phyloP scores from a whole-genome alignment of 768 basidiomycete species.

The Pholiota conissans region DNA sequence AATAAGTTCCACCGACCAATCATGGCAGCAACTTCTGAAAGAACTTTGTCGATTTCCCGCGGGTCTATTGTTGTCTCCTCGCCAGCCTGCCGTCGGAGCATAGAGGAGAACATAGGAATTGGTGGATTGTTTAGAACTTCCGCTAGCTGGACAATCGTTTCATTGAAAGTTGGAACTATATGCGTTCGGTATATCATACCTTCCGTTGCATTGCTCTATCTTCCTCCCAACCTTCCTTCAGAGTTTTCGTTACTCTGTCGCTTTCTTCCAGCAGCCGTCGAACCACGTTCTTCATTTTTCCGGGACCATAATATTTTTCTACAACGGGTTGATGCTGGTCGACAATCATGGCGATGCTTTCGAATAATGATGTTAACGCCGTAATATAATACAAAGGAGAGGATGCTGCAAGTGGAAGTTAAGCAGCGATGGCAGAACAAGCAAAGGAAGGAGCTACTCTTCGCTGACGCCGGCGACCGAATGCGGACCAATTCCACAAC shows the following conservation, averaged over 20 bases:
- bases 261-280: constrained; percentile 79
- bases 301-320: constrained; percentile 94
- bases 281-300: constrained; percentile 84
- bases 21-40: constrained; percentile 90
- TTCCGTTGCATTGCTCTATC: constrained; percentile 83
- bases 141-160: constrained; percentile 34
- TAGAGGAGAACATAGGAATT: constrained; percentile 29
- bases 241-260: constrained; percentile 75
- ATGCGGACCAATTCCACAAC: constrained; percentile 88
- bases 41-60: constrained; percentile 85
- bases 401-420: constrained; percentile 56
- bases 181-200: constrained; percentile 35
- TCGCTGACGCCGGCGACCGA: constrained; percentile 74
- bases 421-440: constrained; percentile 3
- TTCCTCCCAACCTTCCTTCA: constrained; percentile 88
- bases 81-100: constrained; percentile 27
- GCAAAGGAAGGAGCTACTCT: constrained; percentile 50
- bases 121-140: constrained; percentile 47
- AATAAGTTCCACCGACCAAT: constrained; percentile 91
- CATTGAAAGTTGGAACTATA: neutral
- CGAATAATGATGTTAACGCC: constrained; percentile 87
- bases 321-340: constrained; percentile 98
- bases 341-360: constrained; percentile 93
- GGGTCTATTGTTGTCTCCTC: constrained; percentile 74
- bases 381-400: constrained; percentile 92